Percentiles rank a stretch among this genome's conserved stretches.
Evolutionary conservation across 108 stramenopile species (phyloP).

Genomic region (Cyclotella sp.): DNA sequence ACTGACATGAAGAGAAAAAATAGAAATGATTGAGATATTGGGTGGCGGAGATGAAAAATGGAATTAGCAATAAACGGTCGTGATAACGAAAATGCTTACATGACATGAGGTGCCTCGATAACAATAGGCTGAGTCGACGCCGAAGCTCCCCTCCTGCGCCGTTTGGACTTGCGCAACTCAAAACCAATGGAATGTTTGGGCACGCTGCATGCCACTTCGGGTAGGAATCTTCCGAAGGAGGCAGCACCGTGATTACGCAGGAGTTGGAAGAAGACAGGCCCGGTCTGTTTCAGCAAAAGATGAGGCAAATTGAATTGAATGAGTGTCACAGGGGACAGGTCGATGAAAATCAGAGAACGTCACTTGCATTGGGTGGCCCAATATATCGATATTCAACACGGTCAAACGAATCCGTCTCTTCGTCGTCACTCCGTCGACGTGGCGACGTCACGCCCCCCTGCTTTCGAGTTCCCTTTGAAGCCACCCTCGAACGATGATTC

Average conservation of each 20-base stretch:
- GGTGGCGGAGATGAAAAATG: neutral
- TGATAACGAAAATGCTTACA: neutral
- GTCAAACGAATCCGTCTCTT: constrained; percentile 35
- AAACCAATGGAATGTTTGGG: constrained; percentile 47
- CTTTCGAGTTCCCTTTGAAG: neutral
- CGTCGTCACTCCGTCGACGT: neutral
- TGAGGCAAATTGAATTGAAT: no score
- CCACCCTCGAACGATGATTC: no score
- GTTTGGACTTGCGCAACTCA: constrained; percentile 34
- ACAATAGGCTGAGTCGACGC: constrained; percentile 50
- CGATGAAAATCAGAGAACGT: no score
- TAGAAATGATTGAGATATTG: neutral
- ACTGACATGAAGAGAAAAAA: neutral
- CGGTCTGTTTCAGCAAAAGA: neutral
- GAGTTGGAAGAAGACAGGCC: constrained; percentile 44
- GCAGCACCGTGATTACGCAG: constrained; percentile 47
- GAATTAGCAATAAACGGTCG: neutral
- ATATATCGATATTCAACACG: constrained; percentile 47
- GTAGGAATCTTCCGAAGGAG: constrained; percentile 48
- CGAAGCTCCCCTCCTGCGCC: neutral
- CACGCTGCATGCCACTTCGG: constrained; percentile 52
- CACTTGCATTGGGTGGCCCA: constrained; percentile 27
- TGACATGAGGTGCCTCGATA: constrained; percentile 48
- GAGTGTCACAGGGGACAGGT: no score
- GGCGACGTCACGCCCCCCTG: neutral